A percentile compares a stretch with the other conserved stretches of the same genome.
Evolutionary conservation across 352 stramenopile species (phyloP).

Genomic region (Plasmopara muralis): DNA sequence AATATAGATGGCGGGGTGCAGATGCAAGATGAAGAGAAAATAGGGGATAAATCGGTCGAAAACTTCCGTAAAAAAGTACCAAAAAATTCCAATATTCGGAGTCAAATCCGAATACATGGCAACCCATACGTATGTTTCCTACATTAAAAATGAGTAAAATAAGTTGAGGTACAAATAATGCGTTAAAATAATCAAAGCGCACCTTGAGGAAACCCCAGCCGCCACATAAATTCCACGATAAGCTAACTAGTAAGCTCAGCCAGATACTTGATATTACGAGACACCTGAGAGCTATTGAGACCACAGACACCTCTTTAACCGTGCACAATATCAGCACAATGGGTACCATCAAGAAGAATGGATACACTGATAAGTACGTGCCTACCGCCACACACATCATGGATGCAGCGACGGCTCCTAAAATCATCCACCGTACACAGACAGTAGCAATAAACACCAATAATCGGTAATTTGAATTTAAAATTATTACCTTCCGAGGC

Average conservation of each 20-base stretch:
- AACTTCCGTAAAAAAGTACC: conserved; percentile 87
- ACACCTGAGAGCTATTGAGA: conserved; percentile 13
- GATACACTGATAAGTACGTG: conserved; percentile 77
- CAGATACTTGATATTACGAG: conserved; percentile 19
- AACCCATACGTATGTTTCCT: conserved; percentile 82
- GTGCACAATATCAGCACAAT: conserved; percentile 40
- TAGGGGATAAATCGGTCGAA: conserved; percentile 84
- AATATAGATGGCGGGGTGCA: conserved; percentile 78
- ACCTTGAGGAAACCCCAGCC: conserved; percentile 64
- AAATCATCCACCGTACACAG: not conserved
- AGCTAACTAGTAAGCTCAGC: conserved; percentile 34
- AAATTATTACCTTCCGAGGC: conserved; percentile 42
- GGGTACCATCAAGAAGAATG: conserved; percentile 49
- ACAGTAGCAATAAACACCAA: too few species aligned
- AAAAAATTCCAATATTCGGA: conserved; percentile 81
- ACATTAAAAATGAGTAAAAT: not conserved
- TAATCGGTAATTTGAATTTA: not conserved
- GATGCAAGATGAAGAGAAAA: conserved; percentile 74
- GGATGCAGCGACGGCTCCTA: conserved; percentile 35
- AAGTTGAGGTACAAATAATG: not conserved
- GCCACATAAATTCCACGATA: conserved; percentile 49
- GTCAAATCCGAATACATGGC: conserved; percentile 76
- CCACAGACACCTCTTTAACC: conserved; percentile 13
- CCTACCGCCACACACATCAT: conserved; percentile 51
- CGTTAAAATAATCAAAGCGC: not conserved